Evolutionary conservation across 805 yeast genomes (phyloP).

Genomic region (Teunomyces gatunensis): DNA sequence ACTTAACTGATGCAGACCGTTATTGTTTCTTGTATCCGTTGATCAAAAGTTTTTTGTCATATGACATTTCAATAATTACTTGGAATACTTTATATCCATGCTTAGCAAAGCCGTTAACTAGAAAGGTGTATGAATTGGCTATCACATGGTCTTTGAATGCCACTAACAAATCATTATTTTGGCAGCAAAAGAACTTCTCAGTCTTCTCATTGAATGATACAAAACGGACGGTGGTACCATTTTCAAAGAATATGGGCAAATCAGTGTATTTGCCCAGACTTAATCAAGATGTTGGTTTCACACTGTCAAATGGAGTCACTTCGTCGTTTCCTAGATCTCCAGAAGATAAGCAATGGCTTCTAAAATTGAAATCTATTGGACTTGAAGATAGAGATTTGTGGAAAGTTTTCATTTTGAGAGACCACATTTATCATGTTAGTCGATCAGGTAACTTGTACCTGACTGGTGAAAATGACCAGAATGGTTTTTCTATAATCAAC

Average conservation of each 20-base stretch:
- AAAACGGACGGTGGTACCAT: slow-evolving; percentile 21
- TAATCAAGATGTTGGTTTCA: slow-evolving; percentile 9
- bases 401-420: slow-evolving; percentile 73
- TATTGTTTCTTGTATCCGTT: slow-evolving; percentile 84
- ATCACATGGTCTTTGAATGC: slow-evolving; percentile 71
- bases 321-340: slow-evolving; percentile 44
- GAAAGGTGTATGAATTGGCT: slow-evolving; percentile 61
- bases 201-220: slow-evolving; percentile 14
- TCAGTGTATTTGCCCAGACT: slow-evolving; percentile 30
- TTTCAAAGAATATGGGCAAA: slow-evolving; percentile 34
- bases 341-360: slow-evolving; percentile 73
- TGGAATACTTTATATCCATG: slow-evolving; percentile 68
- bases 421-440: slow-evolving; percentile 62
- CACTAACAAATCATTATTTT: slow-evolving; percentile 64
- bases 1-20: slow-evolving; percentile 70
- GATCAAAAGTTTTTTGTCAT: slow-evolving; percentile 69
- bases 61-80: slow-evolving; percentile 68
- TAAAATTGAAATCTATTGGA: slow-evolving; percentile 69
- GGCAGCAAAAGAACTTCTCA: slow-evolving; percentile 51
- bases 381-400: slow-evolving; percentile 70
- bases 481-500: slow-evolving; percentile 8
- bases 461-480: neutral
- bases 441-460: slow-evolving; percentile 17
- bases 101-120: slow-evolving; percentile 63
- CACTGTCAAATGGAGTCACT: slow-evolving; percentile 11